phyloP scores from a whole-genome alignment of 1,284 basidiomycete genomes.

The Ceratobasidium sp. region DNA sequence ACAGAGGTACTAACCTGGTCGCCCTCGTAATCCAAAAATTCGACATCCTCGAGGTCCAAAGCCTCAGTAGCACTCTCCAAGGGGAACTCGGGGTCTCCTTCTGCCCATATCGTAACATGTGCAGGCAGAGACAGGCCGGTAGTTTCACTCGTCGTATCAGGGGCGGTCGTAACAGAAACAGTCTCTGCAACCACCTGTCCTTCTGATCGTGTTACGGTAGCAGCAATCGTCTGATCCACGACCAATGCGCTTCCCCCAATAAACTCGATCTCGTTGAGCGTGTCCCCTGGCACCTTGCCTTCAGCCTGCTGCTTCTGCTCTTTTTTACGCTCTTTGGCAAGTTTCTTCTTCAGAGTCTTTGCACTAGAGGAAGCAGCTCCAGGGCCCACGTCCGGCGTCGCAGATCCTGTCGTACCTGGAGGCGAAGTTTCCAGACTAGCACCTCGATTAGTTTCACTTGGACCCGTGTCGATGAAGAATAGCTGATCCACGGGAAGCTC shows the following conservation, averaged over 20 bases:
- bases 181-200: not conserved
- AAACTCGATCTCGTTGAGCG: conserved; percentile 20
- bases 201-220: not conserved
- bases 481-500: conserved; percentile 29
- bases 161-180: not conserved
- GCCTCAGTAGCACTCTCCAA: not conserved
- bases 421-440: not conserved
- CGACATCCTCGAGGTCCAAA: conserved; percentile 13
- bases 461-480: conserved; percentile 26
- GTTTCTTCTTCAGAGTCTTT: conserved; percentile 13
- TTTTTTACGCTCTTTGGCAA: conserved; percentile 4
- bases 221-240: not conserved
- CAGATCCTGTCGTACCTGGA: not conserved
- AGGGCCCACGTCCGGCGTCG: conserved; percentile 5
- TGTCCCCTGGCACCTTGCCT: not conserved
- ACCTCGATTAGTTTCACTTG: not conserved
- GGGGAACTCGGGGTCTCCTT: conserved; percentile 14
- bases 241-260: conserved; percentile 14
- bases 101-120: conserved; percentile 29
- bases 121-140: conserved; percentile 5
- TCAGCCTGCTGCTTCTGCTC: conserved; percentile 2
- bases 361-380: not conserved
- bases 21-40: conserved; percentile 26
- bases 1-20: conserved; percentile 6
- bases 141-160: not conserved